Evolutionary conservation across 371 early-diverging fungal species (phyloP), one percentile per base, ranked within the genome.

Genomic region (Mortierella sp.): DNA sequence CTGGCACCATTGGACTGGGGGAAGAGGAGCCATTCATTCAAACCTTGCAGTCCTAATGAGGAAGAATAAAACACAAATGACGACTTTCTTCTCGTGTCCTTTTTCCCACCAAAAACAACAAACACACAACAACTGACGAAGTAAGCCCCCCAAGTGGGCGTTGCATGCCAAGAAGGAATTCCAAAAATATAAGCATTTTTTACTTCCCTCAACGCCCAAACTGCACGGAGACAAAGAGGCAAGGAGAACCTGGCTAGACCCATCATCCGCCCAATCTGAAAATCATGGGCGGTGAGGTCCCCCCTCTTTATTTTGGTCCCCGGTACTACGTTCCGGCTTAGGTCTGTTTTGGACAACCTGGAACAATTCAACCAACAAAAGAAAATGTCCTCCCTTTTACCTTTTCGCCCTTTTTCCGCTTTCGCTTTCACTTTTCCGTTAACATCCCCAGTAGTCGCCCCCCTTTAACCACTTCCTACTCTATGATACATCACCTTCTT

Each of bases 391-490:
- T 48, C 46, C 29, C 71, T 44, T 48, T 44, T 4, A 46, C 75
- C 55, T 43, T 63, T 55, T 63, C 75, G 65, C 63, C 63, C 65
- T 68, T 68, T 68, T 68, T 68, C 68, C 68, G 24, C 43, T 68
- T 41, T 24, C 32, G 21, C 21, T 16, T 35, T 38, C 1, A 32
- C 21, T 35, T 63, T 32, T 6, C 41, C 68, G 68, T 68, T 68
- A 41, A 68, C 41, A 21, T 41, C 24, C 60, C 8, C 4, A 3
- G n/a, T 35, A 6, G 35, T 21, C 7, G 7, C 58, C 12, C 56
- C 56, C 58, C 27, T 27, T 27, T 18, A 16, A 16, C 32, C 10
- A 63, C 18, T 18, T 5, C 68, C 3, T 41, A 24, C 41, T 8
- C 35, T 41, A 41, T 21, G 24, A 41, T 10, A 12, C 29, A n/a